These are phyloP conservation scores for Penicillium sp. DNA, from an alignment of 2,329 filamentous ascomycete species.

Conservation along the genomic window DNA sequence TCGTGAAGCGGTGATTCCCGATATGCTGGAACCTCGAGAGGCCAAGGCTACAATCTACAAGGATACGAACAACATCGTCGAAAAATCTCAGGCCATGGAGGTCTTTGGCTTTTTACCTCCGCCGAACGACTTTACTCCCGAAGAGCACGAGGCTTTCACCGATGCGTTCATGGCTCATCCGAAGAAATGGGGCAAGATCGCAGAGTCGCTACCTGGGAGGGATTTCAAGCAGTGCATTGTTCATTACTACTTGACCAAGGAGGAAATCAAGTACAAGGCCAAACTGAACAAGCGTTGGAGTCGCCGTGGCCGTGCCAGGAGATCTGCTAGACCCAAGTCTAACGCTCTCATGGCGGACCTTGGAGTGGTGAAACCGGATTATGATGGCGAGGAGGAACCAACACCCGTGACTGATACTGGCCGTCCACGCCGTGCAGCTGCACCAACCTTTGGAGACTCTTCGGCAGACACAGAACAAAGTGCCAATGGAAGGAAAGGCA, in stretches of 20 bases:
- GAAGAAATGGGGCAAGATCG: constrained; percentile 59
- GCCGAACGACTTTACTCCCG: constrained; percentile 52
- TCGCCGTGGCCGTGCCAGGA: constrained; percentile 45
- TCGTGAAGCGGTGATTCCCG: constrained; percentile 53
- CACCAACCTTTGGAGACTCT: constrained; percentile 54
- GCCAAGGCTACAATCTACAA: constrained; percentile 47
- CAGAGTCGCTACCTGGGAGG: constrained; percentile 51
- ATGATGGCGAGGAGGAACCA: constrained; percentile 51
- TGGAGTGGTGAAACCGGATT: constrained; percentile 47
- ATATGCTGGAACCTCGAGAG: constrained; percentile 52
- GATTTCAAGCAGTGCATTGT: constrained; percentile 55
- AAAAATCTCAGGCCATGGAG: constrained; percentile 43
- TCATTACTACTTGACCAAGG: constrained; percentile 58
- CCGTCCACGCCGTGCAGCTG: constrained; percentile 54
- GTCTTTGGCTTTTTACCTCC: constrained; percentile 53
- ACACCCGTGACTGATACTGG: constrained; percentile 56
- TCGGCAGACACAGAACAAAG: constrained; percentile 37
- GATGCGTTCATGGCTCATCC: constrained; percentile 54
- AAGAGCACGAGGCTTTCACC: constrained; percentile 53
- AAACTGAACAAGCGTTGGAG: constrained; percentile 53
- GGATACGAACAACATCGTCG: constrained; percentile 52
- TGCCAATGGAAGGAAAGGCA: constrained; percentile 39
- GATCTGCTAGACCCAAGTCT: constrained; percentile 49
- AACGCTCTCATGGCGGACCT: constrained; percentile 55
- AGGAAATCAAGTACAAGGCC: constrained; percentile 56